A percentile compares a stretch with the other conserved stretches of the same genome.
Evolutionary conservation across 176 grass and related monocot genomes (phyloP).

Genomic region (bread wheat (Triticum aestivum)): IWGSC_CS_RefSeq_v2.1 NC_057809.1:271590329-271590828

Average conservation of each 20-base stretch:
- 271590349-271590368: neutral
- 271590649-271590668: neutral
- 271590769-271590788: neutral
- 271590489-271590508: neutral
- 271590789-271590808: neutral
- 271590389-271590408: neutral
- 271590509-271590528: neutral
- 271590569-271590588: neutral
- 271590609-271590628: neutral
- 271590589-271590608: neutral
- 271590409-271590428: neutral
- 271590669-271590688: neutral
- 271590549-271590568: neutral
- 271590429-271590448: neutral
- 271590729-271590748: neutral
- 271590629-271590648: neutral
- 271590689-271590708: neutral
- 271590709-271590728: neutral
- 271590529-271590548: neutral
- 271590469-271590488: neutral
- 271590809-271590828: neutral
- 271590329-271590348: neutral
- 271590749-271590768: neutral
- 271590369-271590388: neutral
- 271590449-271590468: neutral